phyloP scores from a whole-genome alignment of 2,329 filamentous ascomycete genomes.

The Verticillium longisporum region DNA sequence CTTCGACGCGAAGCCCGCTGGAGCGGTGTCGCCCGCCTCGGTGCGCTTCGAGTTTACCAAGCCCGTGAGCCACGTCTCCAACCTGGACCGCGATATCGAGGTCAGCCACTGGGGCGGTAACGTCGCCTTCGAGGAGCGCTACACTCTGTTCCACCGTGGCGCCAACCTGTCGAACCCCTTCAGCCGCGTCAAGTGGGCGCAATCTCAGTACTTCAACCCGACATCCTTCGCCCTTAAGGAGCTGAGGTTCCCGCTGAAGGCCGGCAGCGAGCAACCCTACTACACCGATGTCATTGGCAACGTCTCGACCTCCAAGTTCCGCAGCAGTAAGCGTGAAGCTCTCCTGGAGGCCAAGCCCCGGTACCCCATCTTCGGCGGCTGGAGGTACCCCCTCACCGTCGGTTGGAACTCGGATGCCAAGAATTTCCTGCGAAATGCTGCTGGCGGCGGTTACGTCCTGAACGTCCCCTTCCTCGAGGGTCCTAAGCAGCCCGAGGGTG shows the following conservation, averaged over 20 bases:
- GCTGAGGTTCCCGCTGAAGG: conserved; percentile 69
- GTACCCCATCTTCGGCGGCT: conserved; percentile 94
- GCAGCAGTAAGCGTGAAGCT: conserved; percentile 69
- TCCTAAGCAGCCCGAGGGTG: conserved; percentile 75
- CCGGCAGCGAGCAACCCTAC: conserved; percentile 81
- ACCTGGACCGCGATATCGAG: conserved; percentile 85
- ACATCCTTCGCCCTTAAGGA: conserved; percentile 72
- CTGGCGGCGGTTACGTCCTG: conserved; percentile 63
- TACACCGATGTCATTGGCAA: conserved; percentile 96
- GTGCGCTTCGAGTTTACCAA: conserved; percentile 95
- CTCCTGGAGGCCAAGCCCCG: conserved; percentile 84
- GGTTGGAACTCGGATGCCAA: conserved; percentile 89
- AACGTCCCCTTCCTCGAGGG: conserved; percentile 92
- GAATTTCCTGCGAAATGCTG: conserved; percentile 63
- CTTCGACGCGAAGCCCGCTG: conserved; percentile 76
- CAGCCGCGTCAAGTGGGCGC: conserved; percentile 69
- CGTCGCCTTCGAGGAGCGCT: conserved; percentile 88
- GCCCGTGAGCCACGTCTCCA: conserved; percentile 72
- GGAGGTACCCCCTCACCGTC: conserved; percentile 96
- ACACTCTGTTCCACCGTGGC: conserved; percentile 79
- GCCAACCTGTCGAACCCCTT: conserved; percentile 70
- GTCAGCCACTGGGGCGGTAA: conserved; percentile 98
- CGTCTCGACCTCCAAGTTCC: conserved; percentile 87
- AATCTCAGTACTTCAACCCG: conserved; percentile 69
- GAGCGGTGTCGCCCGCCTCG: conserved; percentile 62